A percentile compares a stretch with the other conserved stretches of the same genome.
Conservation (phyloP, 306 rosid genomes). For the Trichosanthes truncata region DNA sequence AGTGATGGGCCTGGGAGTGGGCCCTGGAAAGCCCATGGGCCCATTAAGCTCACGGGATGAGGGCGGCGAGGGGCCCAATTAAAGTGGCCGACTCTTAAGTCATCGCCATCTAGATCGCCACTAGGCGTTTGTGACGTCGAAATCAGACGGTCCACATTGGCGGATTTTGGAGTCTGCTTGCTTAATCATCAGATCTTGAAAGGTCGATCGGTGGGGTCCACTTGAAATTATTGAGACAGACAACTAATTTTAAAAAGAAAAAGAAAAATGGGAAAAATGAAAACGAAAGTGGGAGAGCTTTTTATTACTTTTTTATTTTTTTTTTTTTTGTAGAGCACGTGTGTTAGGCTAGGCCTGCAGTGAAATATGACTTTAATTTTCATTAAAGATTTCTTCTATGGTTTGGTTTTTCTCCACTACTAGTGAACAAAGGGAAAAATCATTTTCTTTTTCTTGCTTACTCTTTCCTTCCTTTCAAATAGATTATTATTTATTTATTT, state of each 20-base stretch:
- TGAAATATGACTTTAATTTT: neutral
- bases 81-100: slow-evolving; percentile 1
- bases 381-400: neutral
- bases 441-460: neutral
- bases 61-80: neutral
- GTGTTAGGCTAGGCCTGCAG: slow-evolving; percentile 1
- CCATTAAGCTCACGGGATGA: neutral
- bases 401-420: slow-evolving; percentile 7
- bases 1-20: neutral
- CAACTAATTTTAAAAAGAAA: neutral
- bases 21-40: neutral
- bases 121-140: neutral
- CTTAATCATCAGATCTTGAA: slow-evolving; percentile 10
- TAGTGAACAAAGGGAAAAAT: neutral
- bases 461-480: neutral
- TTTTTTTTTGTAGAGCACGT: neutral
- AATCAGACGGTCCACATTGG: slow-evolving; percentile 11
- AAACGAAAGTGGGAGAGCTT: neutral
- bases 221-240: neutral
- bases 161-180: neutral
- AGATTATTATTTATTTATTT: neutral
- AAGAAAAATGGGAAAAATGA: neutral
- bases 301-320: neutral
- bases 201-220: neutral
- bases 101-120: neutral